Percentiles rank a stretch among this genome's conserved stretches.
These are phyloP conservation scores for Acorus calamus DNA, from an alignment of 106 monocot genomes.

Conservation along the genomic window DNA sequence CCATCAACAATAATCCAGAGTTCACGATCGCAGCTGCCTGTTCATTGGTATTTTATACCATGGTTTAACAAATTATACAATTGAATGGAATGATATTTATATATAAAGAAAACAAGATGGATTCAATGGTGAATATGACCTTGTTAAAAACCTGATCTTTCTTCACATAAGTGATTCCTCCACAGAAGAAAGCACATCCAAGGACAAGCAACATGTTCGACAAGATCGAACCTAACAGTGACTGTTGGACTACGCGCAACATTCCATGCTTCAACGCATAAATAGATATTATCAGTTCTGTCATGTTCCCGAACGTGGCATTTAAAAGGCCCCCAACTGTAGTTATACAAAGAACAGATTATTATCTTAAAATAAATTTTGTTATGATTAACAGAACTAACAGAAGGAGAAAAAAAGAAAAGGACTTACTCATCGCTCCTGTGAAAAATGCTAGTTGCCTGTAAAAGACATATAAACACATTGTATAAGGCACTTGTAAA, in stretches of 20 bases:
- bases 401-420: neutral
- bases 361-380: too few relatives aligned
- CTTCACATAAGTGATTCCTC: slow-evolving; percentile 40
- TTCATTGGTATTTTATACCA: slow-evolving; percentile 3
- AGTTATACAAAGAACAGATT: neutral
- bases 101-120: too few relatives aligned
- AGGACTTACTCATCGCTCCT: slow-evolving; percentile 52
- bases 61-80: neutral
- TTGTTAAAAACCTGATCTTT: slow-evolving; percentile 64
- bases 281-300: slow-evolving; percentile 77
- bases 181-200: slow-evolving; percentile 64
- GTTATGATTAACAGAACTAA: too few relatives aligned
- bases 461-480: slow-evolving; percentile 4
- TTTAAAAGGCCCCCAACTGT: slow-evolving; percentile 74
- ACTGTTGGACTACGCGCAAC: slow-evolving; percentile 73
- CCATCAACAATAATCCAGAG: slow-evolving; percentile 80
- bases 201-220: slow-evolving; percentile 87
- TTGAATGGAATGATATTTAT: too few relatives aligned
- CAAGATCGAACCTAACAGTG: slow-evolving; percentile 65
- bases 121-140: slow-evolving; percentile 11
- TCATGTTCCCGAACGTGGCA: slow-evolving; percentile 79
- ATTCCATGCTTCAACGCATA: slow-evolving; percentile 54
- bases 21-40: slow-evolving; percentile 68
- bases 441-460: slow-evolving; percentile 76
- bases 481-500: neutral